Base-by-base conservation (phyloP, 805 yeast species). In the Lipomyces yamanashiensis region DNA sequence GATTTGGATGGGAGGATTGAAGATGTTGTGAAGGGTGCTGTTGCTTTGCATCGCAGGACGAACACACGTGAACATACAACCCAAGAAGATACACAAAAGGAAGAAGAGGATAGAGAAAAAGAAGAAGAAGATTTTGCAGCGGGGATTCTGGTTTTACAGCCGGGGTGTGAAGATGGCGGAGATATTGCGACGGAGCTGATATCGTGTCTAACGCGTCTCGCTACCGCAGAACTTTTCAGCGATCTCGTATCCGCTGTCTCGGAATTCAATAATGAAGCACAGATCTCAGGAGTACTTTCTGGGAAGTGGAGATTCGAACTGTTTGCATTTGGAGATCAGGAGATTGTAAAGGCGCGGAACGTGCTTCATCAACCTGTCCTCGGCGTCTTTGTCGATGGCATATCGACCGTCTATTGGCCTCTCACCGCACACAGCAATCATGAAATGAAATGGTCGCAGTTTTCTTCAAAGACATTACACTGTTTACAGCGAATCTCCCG, bases 1-100 rank as follows among this genome's bases (percentile, higher is more conserved):
- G 70, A 67, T 61, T 56, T 65, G 10, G 69, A 65, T 40, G 63
- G 62, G n/a, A 61, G 64, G 33, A 40, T 62, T 40, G 59, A 17
- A 8, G 41, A 43, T 12, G 45, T 40, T n/a, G 40, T 36, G 8
- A 10, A 12, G 13, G 44, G 36, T 15, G n/a, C 34, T 47, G 17
- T 58, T 7, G 17, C 17, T 5, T 9, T 54, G 23, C 43, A 54
- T 34, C 19, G 34, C 28, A 17, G 23, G 12, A 13, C n/a, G 10
- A 15, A 3, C 28, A 39, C 19, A 15, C 9, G 13, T 8, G 52
- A 48, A 12, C 37, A 48, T 6, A 48, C 52, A 12, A n/a, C 10
- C n/a, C 15, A n/a, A 13, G 28, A 8, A 10, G 52, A 21, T 21
- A 13, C n/a, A 39, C 34, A 52, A 9, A 34, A 15, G 21, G 13